Evolutionary conservation across 768 basidiomycete genomes (phyloP).

Genomic region (Macrocybe gigantea): DNA sequence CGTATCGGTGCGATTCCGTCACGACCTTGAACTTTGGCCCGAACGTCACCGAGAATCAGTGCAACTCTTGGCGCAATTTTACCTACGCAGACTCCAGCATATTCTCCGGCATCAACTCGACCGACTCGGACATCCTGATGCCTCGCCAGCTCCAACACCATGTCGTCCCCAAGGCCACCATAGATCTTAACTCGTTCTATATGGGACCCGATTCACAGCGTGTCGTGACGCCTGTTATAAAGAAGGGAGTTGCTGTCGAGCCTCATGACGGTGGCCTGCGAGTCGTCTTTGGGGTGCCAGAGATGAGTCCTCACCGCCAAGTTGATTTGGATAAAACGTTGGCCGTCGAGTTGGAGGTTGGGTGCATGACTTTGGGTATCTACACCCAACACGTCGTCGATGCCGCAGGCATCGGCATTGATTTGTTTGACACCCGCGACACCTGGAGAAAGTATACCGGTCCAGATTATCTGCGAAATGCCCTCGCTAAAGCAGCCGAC

Average conservation of each 20-base stretch:
- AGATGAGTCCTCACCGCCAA: constrained; percentile 5
- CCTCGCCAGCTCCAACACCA: constrained; percentile 9
- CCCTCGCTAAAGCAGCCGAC: background rate
- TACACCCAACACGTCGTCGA: background rate
- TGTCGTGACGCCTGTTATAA: constrained; percentile 4
- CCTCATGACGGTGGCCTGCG: constrained; percentile 12
- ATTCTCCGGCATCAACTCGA: constrained; percentile 12
- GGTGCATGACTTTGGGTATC: constrained; percentile 13
- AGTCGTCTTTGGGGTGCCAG: constrained; percentile 14
- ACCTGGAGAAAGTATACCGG: constrained; percentile 1
- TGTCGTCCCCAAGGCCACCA: background rate
- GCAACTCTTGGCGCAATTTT: constrained; percentile 10
- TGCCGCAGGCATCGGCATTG: background rate
- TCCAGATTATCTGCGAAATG: background rate
- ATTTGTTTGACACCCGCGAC: constrained; percentile 6
- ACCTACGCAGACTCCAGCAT: constrained; percentile 14
- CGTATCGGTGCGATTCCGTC: constrained; percentile 9
- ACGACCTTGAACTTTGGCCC: constrained; percentile 1
- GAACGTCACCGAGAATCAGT: constrained; percentile 8
- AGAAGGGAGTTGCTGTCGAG: constrained; percentile 10
- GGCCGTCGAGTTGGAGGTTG: constrained; percentile 14
- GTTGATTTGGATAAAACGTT: constrained; percentile 12
- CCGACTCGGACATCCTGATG: constrained; percentile 18
- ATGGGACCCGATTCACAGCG: constrained; percentile 10
- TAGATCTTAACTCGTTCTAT: constrained; percentile 11